A percentile compares a stretch with the other conserved stretches of the same genome.
Evolutionary conservation across 768 basidiomycete genomes (phyloP).

Genomic region (Dentipellis sp.): DNA sequence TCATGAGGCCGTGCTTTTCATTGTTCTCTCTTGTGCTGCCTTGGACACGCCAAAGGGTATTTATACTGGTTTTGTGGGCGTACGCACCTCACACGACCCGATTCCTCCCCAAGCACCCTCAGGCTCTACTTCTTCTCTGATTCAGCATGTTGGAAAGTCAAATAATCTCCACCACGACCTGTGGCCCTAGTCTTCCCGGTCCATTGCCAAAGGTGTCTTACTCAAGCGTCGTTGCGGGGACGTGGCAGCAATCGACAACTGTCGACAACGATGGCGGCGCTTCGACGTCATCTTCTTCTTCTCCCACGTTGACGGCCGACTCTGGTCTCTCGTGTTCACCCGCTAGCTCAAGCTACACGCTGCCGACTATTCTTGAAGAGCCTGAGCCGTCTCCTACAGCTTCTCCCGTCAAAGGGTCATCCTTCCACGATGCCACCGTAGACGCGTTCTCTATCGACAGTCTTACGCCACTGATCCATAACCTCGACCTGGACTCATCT

Average conservation of each 20-base stretch:
- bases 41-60: too few relatives aligned
- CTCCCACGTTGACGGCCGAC: not conserved
- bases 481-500: not conserved
- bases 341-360: not conserved
- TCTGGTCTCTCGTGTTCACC: not conserved
- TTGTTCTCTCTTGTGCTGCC: too few relatives aligned
- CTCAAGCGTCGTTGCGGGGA: not conserved
- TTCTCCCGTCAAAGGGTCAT: not conserved
- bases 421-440: not conserved
- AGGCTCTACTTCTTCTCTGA: too few relatives aligned
- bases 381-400: not conserved
- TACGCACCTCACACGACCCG: too few relatives aligned
- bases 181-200: too few relatives aligned
- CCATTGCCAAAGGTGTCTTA: not conserved
- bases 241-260: not conserved
- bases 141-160: too few relatives aligned
- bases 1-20: too few relatives aligned
- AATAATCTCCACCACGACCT: too few relatives aligned
- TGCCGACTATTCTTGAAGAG: not conserved
- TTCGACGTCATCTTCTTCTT: not conserved
- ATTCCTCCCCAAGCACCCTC: too few relatives aligned
- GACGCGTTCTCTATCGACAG: not conserved
- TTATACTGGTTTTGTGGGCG: too few relatives aligned
- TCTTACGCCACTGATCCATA: not conserved
- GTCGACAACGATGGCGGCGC: not conserved